phyloP scores from a whole-genome alignment of 352 stramenopile genomes.

The Phytophthora tentaculata region DNA sequence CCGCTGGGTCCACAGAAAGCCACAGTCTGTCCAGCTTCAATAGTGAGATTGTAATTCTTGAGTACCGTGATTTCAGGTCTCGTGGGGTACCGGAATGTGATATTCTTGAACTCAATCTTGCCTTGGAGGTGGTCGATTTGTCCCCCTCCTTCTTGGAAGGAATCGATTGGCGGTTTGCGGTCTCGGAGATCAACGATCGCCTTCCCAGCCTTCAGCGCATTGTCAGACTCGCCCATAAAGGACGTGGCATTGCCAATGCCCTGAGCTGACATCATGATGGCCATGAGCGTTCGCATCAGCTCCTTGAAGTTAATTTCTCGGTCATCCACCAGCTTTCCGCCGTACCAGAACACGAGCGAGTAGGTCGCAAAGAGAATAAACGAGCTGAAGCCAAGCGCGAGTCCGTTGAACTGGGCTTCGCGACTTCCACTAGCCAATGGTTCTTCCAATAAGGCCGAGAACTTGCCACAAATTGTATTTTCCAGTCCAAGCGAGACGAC shows the following conservation, averaged over 20 bases:
- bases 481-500: background rate
- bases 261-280: constrained; percentile 53
- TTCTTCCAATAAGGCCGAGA: constrained; percentile 19
- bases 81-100: constrained; percentile 1
- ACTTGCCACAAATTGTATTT: constrained; percentile 1
- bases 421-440: constrained; percentile 31
- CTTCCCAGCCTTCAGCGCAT: constrained; percentile 7
- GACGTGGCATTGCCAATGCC: constrained; percentile 23
- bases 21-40: constrained; percentile 1
- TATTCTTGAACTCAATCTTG: constrained; percentile 2
- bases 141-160: constrained; percentile 4
- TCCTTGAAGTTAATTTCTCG: constrained; percentile 37
- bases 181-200: constrained; percentile 8
- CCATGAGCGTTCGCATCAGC: constrained; percentile 51
- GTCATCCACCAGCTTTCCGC: constrained; percentile 48
- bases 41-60: constrained; percentile 3
- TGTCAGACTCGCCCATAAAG: constrained; percentile 2
- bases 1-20: constrained; percentile 3
- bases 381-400: constrained; percentile 57
- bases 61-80: background rate
- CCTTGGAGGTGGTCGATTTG: background rate
- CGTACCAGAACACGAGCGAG: constrained; percentile 71
- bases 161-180: constrained; percentile 2
- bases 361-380: constrained; percentile 44
- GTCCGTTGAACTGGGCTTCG: constrained; percentile 46